Conservation (phyloP, 2,329 filamentous ascomycete genomes). For the Celoporthe dispersa region DNA sequence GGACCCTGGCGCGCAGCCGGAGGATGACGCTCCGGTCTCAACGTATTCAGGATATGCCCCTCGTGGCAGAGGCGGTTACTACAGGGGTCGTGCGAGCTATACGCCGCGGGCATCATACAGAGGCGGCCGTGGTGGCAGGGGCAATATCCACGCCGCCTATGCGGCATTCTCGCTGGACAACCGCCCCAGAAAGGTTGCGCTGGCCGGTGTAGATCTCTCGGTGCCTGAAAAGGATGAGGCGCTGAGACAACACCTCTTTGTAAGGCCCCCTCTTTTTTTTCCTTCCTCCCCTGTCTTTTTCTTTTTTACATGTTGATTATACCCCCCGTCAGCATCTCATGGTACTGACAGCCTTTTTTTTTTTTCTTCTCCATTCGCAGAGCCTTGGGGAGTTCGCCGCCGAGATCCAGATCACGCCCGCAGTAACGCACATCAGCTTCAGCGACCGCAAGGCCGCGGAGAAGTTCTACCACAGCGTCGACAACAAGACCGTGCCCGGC, state of each 20-base stretch:
- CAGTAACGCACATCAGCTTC: constrained; percentile 62
- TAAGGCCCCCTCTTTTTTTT: constrained; percentile 44
- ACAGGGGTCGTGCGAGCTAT: constrained; percentile 26
- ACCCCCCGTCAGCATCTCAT: background rate
- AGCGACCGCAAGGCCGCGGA: constrained; percentile 74
- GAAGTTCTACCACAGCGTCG: constrained; percentile 64
- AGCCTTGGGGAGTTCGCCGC: constrained; percentile 64
- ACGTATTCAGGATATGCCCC: constrained; percentile 42
- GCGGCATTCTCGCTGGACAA: constrained; percentile 75
- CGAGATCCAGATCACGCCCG: constrained; percentile 55
- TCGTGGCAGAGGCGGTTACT: constrained; percentile 29
- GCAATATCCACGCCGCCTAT: constrained; percentile 59
- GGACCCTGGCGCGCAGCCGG: constrained; percentile 57
- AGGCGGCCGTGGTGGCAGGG: constrained; percentile 46
- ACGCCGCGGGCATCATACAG: constrained; percentile 43
- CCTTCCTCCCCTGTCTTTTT: background rate
- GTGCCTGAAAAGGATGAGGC: constrained; percentile 66
- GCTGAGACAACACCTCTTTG: constrained; percentile 72
- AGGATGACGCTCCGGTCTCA: constrained; percentile 42
- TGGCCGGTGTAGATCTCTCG: constrained; percentile 68
- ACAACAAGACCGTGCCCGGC: constrained; percentile 62
- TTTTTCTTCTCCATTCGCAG: constrained; percentile 33
- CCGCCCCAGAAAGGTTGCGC: constrained; percentile 68
- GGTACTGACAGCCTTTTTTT: constrained; percentile 36
- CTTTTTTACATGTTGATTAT: background rate